These are phyloP conservation scores for Rhodotorula graminis DNA, from an alignment of 768 basidiomycete species.

Conservation along the genomic window DNA sequence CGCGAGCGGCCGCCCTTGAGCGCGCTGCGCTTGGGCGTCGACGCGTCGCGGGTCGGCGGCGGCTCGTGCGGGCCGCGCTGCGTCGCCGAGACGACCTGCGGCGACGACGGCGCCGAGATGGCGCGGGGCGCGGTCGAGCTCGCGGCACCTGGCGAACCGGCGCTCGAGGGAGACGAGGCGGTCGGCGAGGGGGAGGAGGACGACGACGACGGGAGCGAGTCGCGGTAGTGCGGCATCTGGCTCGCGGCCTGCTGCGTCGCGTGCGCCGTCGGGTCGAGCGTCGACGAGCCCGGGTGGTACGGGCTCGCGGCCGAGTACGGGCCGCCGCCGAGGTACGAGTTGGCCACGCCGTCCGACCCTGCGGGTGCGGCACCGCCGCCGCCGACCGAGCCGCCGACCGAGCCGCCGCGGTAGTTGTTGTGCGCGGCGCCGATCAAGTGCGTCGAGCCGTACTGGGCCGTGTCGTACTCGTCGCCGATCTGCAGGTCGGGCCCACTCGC, in stretches of 20 bases:
- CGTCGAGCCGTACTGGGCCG: conserved; percentile 35
- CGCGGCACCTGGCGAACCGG: too few relatives aligned
- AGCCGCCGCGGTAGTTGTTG: conserved; percentile 31
- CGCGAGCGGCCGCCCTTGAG: conserved; percentile 30
- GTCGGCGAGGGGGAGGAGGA: neutral
- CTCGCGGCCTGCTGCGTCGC: conserved; percentile 3
- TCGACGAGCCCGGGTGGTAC: conserved; percentile 2
- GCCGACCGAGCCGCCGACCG: neutral
- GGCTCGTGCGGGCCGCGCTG: conserved; percentile 30
- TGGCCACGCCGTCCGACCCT: too few relatives aligned
- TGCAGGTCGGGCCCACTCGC: conserved; percentile 55
- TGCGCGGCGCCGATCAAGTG: conserved; percentile 34
- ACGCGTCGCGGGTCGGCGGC: neutral
- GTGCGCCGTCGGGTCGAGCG: conserved; percentile 15
- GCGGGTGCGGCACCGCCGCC: too few relatives aligned
- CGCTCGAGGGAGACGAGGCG: neutral
- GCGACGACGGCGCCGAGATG: neutral
- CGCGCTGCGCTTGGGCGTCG: conserved; percentile 15
- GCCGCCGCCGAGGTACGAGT: conserved; percentile 19
- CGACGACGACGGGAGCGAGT: neutral
- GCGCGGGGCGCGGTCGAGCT: neutral
- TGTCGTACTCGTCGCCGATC: conserved; percentile 39
- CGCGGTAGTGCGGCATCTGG: conserved; percentile 29
- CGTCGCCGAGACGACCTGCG: neutral
- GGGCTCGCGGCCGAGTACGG: conserved; percentile 24